phyloP scores from a whole-genome alignment of 139 green algal genomes.

The Chlorella vulgaris region DNA sequence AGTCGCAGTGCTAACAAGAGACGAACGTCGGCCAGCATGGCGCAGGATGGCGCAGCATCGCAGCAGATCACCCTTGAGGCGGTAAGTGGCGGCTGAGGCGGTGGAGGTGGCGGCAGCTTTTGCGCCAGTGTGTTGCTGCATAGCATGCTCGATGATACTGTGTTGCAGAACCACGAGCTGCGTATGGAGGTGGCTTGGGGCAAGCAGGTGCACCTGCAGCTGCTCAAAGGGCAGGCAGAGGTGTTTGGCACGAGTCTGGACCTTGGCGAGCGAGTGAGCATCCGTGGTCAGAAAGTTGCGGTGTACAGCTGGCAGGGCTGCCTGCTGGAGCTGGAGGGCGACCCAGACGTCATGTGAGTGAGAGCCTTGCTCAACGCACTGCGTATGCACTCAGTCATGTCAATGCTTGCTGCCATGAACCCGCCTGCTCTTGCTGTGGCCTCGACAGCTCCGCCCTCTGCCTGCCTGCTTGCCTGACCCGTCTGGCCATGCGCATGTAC shows the following conservation, averaged over 20 bases:
- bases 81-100: neutral
- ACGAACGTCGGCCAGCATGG: neutral
- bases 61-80: neutral
- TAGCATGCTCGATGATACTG: neutral
- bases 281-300: conserved; percentile 81
- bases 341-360: conserved; percentile 60
- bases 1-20: too few relatives aligned
- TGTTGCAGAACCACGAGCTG: conserved; percentile 49
- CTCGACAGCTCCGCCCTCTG: too few relatives aligned
- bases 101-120: neutral
- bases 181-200: conserved; percentile 63
- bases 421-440: too few relatives aligned
- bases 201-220: conserved; percentile 60
- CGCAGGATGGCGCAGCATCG: neutral
- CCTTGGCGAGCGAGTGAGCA: conserved; percentile 51
- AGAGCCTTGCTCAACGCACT: neutral
- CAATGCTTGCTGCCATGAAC: too few relatives aligned
- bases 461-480: neutral
- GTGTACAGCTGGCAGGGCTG: conserved; percentile 86
- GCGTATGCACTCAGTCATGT: conserved; percentile 12
- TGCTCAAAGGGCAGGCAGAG: conserved; percentile 75
- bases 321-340: conserved; percentile 59
- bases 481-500: neutral
- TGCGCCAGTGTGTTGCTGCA: neutral
- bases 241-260: conserved; percentile 88